Conservation (phyloP, 129 eudicot species). For the Escallonia herrerae region DNA sequence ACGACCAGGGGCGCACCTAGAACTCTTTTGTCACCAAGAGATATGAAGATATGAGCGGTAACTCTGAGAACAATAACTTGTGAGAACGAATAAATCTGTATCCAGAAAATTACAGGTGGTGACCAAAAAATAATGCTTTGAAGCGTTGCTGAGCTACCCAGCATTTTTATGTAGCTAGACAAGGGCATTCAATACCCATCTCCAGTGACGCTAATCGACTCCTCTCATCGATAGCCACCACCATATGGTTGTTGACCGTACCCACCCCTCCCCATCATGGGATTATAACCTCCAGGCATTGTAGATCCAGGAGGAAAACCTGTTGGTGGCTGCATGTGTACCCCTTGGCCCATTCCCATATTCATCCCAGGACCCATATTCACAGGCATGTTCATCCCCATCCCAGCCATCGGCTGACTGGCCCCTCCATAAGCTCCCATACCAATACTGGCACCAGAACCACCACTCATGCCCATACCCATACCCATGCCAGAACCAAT, state of each 20-base stretch:
- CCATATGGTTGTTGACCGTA: slow-evolving; percentile 85
- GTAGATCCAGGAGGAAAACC: slow-evolving; percentile 56
- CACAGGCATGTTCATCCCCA: slow-evolving; percentile 37
- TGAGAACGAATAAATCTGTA: slow-evolving; percentile 6
- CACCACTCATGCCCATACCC: slow-evolving; percentile 44
- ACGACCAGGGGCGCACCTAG: neutral
- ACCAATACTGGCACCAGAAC: slow-evolving; percentile 32
- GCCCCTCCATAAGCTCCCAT: slow-evolving; percentile 41
- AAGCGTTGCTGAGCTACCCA: neutral
- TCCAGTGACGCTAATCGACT: neutral
- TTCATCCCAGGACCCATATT: slow-evolving; percentile 30
- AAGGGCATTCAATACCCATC: slow-evolving; percentile 2
- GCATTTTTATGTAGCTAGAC: neutral
- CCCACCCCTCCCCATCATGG: slow-evolving; percentile 69
- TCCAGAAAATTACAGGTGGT: slow-evolving; percentile 11
- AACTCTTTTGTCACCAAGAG: neutral
- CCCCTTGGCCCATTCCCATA: slow-evolving; percentile 49
- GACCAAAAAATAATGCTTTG: slow-evolving; percentile 4
- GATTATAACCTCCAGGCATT: slow-evolving; percentile 59
- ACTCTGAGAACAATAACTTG: neutral
- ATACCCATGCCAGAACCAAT: slow-evolving; percentile 57
- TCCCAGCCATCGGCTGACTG: slow-evolving; percentile 30
- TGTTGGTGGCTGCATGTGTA: slow-evolving; percentile 48
- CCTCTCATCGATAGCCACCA: slow-evolving; percentile 58
- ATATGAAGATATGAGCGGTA: neutral